phyloP scores from a whole-genome alignment of 179 eudicot species.

The Patellifolia procumbens region DNA sequence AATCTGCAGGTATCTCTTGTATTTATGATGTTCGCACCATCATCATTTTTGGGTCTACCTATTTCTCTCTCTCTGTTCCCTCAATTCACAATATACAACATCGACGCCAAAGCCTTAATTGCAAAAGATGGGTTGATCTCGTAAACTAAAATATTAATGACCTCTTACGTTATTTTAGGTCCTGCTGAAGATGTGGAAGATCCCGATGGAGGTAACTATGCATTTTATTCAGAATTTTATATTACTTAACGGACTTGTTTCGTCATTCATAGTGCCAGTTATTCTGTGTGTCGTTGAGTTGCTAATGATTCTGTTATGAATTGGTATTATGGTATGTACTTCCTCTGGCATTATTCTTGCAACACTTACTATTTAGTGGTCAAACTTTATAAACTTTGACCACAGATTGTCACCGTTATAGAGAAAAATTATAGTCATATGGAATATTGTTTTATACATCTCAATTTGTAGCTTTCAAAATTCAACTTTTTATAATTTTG shows the following conservation, averaged over 20 bases:
- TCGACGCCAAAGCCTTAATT: too few species aligned
- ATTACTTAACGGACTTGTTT: neutral
- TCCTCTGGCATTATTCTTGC: too few species aligned
- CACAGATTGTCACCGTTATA: too few species aligned
- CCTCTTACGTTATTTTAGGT: constrained; percentile 27
- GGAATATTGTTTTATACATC: too few species aligned
- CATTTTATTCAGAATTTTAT: constrained; percentile 6
- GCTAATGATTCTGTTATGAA: too few species aligned
- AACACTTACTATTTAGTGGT: too few species aligned
- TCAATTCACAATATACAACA: constrained; percentile 7
- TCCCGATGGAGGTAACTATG: constrained; percentile 87
- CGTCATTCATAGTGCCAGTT: neutral
- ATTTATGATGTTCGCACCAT: constrained; percentile 8
- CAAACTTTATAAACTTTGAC: too few species aligned
- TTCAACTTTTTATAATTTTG: too few species aligned
- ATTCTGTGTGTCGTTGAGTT: neutral
- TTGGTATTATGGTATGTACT: too few species aligned
- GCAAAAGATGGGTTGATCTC: too few species aligned
- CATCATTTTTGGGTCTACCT: constrained; percentile 3
- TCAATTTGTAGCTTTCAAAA: neutral
- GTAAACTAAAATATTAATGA: constrained; percentile 9
- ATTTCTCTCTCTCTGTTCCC: neutral
- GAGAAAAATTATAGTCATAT: too few species aligned
- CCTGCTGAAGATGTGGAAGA: constrained; percentile 59
- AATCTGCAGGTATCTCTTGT: constrained; percentile 57